Conservation (phyloP, 1,284 basidiomycete genomes). For the Butyriboletus regius region DNA sequence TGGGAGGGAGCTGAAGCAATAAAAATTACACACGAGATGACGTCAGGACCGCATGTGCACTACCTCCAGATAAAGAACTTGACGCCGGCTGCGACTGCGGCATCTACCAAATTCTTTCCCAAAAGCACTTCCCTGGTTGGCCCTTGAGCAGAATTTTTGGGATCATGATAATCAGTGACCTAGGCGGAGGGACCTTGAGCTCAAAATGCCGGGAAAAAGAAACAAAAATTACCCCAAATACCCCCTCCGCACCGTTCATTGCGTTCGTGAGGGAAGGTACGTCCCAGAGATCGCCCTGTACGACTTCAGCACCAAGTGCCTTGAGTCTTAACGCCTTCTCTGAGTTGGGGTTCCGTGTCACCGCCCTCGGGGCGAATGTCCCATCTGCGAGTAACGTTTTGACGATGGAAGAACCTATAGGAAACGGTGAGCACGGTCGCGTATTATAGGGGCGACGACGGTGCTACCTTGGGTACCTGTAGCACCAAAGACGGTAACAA, state of each 20-base stretch:
- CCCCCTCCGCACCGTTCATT: constrained; percentile 34
- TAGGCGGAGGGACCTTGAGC: not conserved
- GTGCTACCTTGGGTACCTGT: constrained; percentile 22
- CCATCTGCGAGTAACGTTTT: constrained; percentile 28
- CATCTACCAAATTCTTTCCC: constrained; percentile 38
- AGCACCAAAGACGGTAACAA: constrained; percentile 23
- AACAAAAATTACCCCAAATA: constrained; percentile 30
- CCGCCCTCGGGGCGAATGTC: constrained; percentile 30
- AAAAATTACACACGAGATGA: not conserved
- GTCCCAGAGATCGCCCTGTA: constrained; percentile 31
- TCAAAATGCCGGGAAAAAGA: not conserved
- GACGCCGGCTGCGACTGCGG: constrained; percentile 23
- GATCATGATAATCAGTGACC: constrained; percentile 25
- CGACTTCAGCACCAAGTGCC: constrained; percentile 31
- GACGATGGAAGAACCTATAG: constrained; percentile 24
- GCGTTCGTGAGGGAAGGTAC: constrained; percentile 28
- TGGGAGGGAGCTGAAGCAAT: constrained; percentile 25
- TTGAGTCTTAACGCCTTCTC: constrained; percentile 25
- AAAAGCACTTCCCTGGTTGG: constrained; percentile 26
- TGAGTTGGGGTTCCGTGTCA: constrained; percentile 30
- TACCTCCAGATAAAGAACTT: constrained; percentile 33
- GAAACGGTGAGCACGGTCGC: not conserved
- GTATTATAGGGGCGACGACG: not conserved
- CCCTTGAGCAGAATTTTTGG: constrained; percentile 18
- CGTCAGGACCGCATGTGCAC: not conserved